Base-by-base conservation (phyloP, 73 alveolate genomes). In the Paramecium pentaurelia region DNA sequence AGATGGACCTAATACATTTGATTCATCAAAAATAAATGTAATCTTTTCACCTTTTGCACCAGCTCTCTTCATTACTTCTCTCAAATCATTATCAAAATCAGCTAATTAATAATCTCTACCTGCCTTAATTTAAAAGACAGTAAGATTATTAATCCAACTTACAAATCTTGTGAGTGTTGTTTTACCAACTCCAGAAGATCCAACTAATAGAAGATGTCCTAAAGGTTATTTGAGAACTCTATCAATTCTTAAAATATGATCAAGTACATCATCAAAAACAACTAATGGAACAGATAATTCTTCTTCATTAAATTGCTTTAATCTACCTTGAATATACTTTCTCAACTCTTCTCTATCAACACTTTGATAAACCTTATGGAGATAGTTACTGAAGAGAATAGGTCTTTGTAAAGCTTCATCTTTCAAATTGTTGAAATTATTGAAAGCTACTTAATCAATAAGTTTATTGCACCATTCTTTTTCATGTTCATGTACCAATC, bases 1-100 rank as follows among this genome's bases (percentile, higher is more conserved):
- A 8, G 99, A 99, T 25, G 99, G 97, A n/a, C 99, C 98, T 60
- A 99, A 95, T 14, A 99, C 99, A 88, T 99, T 99, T 83, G 98
- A 92, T 93, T 99, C 99, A 93, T 99, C 99, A 70, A 99, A 99
- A 71, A 99, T 99, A 95, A 99, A 99, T 93, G 99, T 97, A 47
- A 99, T 99, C 97, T 97, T 97, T 93, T 98, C 99, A 6, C 58
- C 45, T 92, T 70, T 87, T 25, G 86, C 93, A 59, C 98, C 99
- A 25, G 99, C 98, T 59, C 99, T 95, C 95, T 98, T 98, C 99
- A 98, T 98, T 40, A 98, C 99, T 18, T 96, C 94, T 86, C 99
- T 93, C 44, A 99, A 95, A 93, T 99, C 99, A 47, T 98, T 99
- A 96, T 99, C 99, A 92, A 99, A 99, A 88, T 98, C 99, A 22